A percentile compares a stretch with the other conserved stretches of the same genome.
Evolutionary conservation across 768 basidiomycete species (phyloP).

Genomic region (Suillus fuscotomentosus): DNA sequence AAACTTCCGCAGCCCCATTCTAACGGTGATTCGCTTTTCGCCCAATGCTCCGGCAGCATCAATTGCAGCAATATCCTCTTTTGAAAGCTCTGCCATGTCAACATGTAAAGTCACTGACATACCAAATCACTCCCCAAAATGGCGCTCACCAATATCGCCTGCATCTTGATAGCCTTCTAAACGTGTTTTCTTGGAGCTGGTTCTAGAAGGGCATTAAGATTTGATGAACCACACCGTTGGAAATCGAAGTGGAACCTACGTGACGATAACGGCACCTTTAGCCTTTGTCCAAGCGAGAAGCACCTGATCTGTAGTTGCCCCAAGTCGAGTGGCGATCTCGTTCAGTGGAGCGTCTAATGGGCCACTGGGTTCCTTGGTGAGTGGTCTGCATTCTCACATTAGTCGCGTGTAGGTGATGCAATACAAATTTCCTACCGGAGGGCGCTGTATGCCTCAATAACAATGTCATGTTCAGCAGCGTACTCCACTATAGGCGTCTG

Average conservation of each 20-base stretch:
- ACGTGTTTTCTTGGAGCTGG: slow-evolving; percentile 63
- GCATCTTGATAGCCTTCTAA: slow-evolving; percentile 67
- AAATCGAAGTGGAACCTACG: slow-evolving; percentile 36
- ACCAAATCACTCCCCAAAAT: background rate
- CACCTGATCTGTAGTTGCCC: slow-evolving; percentile 61
- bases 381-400: slow-evolving; percentile 41
- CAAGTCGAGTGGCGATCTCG: slow-evolving; percentile 48
- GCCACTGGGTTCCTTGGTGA: slow-evolving; percentile 59
- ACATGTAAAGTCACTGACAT: background rate
- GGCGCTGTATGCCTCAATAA: slow-evolving; percentile 70
- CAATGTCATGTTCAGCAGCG: slow-evolving; percentile 54
- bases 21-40: slow-evolving; percentile 9
- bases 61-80: slow-evolving; percentile 51
- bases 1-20: slow-evolving; percentile 6
- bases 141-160: slow-evolving; percentile 55
- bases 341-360: slow-evolving; percentile 61
- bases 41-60: slow-evolving; percentile 51
- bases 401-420: background rate
- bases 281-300: slow-evolving; percentile 70
- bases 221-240: background rate
- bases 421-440: slow-evolving; percentile 45
- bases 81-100: slow-evolving; percentile 41
- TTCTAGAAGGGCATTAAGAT: slow-evolving; percentile 31
- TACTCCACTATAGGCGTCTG: slow-evolving; percentile 59
- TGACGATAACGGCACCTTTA: slow-evolving; percentile 65